Evolutionary conservation across 108 stramenopile genomes (phyloP).

Genomic region (Thalassiosira profunda): DNA sequence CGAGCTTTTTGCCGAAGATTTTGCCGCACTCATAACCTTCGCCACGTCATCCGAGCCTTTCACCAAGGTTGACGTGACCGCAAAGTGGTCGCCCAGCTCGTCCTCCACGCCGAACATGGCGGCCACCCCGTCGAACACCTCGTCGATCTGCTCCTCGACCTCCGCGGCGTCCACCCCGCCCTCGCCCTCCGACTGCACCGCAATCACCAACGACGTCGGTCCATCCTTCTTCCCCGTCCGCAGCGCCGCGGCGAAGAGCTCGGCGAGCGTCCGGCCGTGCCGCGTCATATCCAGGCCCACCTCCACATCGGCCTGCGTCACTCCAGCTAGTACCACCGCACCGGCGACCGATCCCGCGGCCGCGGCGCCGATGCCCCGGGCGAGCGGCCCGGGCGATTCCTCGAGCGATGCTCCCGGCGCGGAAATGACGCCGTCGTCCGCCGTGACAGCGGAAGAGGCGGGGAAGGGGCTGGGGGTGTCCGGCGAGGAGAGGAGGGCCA

Average conservation of each 20-base stretch:
- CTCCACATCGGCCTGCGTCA: constrained; percentile 78
- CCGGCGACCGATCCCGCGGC: constrained; percentile 58
- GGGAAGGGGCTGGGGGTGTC: constrained; percentile 52
- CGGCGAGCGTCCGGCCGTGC: constrained; percentile 78
- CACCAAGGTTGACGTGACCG: constrained; percentile 52
- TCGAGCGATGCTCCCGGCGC: constrained; percentile 72
- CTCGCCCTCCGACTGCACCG: constrained; percentile 38
- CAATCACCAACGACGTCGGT: constrained; percentile 53
- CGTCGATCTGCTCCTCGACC: constrained; percentile 44
- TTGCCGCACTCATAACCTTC: constrained; percentile 49
- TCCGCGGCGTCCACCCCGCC: constrained; percentile 32
- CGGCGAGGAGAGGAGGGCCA: constrained; percentile 69
- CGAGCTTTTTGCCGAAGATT: constrained; percentile 37
- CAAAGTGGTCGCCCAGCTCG: constrained; percentile 58
- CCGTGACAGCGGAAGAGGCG: neutral
- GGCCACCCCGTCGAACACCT: constrained; percentile 72
- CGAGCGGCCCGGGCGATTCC: constrained; percentile 33
- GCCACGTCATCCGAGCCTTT: constrained; percentile 49
- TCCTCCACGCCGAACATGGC: constrained; percentile 40
- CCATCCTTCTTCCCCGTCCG: constrained; percentile 13
- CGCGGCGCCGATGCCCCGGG: constrained; percentile 56
- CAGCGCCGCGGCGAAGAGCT: constrained; percentile 64
- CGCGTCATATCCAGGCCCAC: constrained; percentile 69
- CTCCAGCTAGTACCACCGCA: constrained; percentile 68
- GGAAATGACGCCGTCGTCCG: constrained; percentile 15